phyloP scores from a whole-genome alignment of 1,284 basidiomycete genomes.

The Trametes hirsuta region DNA sequence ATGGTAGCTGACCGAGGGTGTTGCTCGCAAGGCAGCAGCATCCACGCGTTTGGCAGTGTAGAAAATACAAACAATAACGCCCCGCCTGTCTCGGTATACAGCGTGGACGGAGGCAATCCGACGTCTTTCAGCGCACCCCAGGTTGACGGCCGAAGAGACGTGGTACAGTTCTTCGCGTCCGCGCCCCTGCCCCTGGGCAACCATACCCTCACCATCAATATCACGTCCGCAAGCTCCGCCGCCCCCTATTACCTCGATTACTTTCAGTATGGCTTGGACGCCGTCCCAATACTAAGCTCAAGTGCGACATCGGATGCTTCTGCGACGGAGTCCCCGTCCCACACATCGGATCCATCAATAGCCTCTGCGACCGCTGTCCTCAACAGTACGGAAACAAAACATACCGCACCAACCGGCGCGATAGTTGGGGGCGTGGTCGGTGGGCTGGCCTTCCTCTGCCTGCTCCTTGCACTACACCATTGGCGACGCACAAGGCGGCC shows the following conservation, averaged over 20 bases:
- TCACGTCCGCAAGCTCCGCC: neutral
- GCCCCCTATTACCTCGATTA: conserved; percentile 7
- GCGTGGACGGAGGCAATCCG: conserved; percentile 3
- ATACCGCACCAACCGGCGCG: neutral
- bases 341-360: neutral
- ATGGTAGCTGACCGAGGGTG: neutral
- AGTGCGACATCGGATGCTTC: neutral
- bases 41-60: conserved; percentile 3
- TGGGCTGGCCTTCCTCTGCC: neutral
- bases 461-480: neutral
- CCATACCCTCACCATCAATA: conserved; percentile 6
- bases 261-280: neutral
- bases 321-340: neutral
- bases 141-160: neutral
- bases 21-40: neutral
- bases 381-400: neutral
- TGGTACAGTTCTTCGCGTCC: conserved; percentile 3
- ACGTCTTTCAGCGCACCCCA: conserved; percentile 2
- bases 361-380: neutral
- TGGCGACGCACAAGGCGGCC: neutral
- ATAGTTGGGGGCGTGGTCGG: conserved; percentile 4
- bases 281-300: neutral
- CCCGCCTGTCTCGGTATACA: neutral
- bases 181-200: neutral
- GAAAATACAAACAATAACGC: neutral